phyloP scores from a whole-genome alignment of 129 eudicot genomes.

The Rutidosis leptorrhynchoides region DNA sequence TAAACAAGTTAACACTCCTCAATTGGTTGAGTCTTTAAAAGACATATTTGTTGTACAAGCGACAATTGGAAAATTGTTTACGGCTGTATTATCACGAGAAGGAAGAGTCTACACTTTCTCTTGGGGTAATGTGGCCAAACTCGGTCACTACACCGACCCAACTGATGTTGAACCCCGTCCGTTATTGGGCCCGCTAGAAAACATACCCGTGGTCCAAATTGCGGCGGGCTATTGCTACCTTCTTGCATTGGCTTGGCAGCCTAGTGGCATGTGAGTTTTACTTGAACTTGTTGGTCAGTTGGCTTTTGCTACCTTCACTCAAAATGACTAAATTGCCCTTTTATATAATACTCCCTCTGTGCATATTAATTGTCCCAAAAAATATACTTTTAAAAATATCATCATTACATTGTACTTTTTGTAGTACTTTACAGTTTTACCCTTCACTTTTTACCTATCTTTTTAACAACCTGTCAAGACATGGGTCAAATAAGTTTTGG shows the following conservation, averaged over 20 bases:
- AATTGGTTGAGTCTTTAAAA: slow-evolving; percentile 77
- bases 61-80: slow-evolving; percentile 93
- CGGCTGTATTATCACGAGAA: slow-evolving; percentile 87
- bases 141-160: slow-evolving; percentile 90
- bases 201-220: slow-evolving; percentile 88
- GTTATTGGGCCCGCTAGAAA: slow-evolving; percentile 74
- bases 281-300: neutral
- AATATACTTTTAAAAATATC: no score
- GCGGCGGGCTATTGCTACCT: slow-evolving; percentile 97
- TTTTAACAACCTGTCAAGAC: neutral
- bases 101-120: slow-evolving; percentile 90
- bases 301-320: neutral
- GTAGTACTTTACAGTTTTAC: no score
- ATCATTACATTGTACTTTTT: no score
- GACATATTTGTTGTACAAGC: slow-evolving; percentile 92
- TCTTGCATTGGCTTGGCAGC: slow-evolving; percentile 88
- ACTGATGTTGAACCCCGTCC: slow-evolving; percentile 78
- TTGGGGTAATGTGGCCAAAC: slow-evolving; percentile 79
- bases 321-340: neutral
- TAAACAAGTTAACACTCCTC: slow-evolving; percentile 64
- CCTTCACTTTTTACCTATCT: no score
- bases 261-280: slow-evolving; percentile 79
- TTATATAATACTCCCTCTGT: no score
- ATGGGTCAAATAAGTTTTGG: neutral
- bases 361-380: neutral